Evolutionary conservation across 495 filamentous ascomycete genomes (phyloP).

Genomic region (Aspergillus kassunensis): DNA sequence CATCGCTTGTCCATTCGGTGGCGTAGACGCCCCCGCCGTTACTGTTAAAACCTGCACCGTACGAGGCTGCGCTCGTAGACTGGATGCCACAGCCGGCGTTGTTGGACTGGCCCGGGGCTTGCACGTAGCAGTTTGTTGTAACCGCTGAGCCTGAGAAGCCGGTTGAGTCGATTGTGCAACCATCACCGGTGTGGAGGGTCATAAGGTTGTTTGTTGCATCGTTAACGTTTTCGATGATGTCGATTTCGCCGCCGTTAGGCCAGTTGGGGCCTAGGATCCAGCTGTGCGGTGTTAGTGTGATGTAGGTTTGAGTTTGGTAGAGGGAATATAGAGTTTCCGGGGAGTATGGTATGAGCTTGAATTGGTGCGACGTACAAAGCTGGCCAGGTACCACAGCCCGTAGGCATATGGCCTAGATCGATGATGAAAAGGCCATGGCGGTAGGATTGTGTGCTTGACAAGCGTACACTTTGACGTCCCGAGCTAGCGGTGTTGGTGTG

Average conservation of each 20-base stretch:
- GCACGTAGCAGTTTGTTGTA: slow-evolving; percentile 50
- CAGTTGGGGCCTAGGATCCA: slow-evolving; percentile 56
- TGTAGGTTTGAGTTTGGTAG: background rate
- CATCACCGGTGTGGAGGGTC: slow-evolving; percentile 60
- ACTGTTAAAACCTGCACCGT: slow-evolving; percentile 56
- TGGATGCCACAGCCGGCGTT: slow-evolving; percentile 56
- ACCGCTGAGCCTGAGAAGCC: slow-evolving; percentile 40
- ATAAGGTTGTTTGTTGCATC: slow-evolving; percentile 51
- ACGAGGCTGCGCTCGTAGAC: slow-evolving; percentile 32
- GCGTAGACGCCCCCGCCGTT: slow-evolving; percentile 58
- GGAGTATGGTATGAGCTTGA: too few relatives aligned
- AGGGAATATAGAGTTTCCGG: background rate
- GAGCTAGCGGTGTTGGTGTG: slow-evolving; percentile 30
- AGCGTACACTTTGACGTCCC: slow-evolving; percentile 54
- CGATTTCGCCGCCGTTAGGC: slow-evolving; percentile 68
- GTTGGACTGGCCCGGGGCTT: slow-evolving; percentile 36
- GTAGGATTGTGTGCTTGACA: slow-evolving; percentile 51
- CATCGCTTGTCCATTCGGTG: slow-evolving; percentile 57
- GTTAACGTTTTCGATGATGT: slow-evolving; percentile 72
- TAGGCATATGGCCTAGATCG: slow-evolving; percentile 57
- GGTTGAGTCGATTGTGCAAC: slow-evolving; percentile 51
- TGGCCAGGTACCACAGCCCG: slow-evolving; percentile 56
- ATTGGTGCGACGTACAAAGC: slow-evolving; percentile 55
- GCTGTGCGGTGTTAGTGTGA: slow-evolving; percentile 21
- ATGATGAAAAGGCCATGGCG: slow-evolving; percentile 57